Base-by-base conservation (phyloP, 176 grass and related monocot genomes). In the Thalia dealbata region DNA sequence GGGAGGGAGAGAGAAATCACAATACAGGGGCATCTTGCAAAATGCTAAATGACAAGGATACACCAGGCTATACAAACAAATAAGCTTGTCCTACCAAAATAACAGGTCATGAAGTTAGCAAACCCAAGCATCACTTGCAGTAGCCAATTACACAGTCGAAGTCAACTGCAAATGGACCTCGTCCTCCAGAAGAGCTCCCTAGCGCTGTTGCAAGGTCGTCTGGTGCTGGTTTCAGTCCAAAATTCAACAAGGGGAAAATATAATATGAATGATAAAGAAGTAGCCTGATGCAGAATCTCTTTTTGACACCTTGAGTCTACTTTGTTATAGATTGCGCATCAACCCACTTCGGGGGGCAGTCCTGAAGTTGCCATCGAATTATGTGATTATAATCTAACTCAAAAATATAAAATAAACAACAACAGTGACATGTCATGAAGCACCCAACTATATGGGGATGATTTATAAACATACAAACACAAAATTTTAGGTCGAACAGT, bases 251-350 rank as follows among this genome's bases (percentile, higher is more conserved):
- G 46, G 26, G 14, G 26, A 15, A 27, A 7, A 6, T 25, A n/a
- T 2, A 7, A 6, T 25, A n/a, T 2, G 24, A 29, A 19, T 0
- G 22, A 51, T 5, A 52, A 18, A n/a, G 54, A 58, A 43, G 64
- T 22, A 43, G 69, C 23, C 22, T 30, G 69, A 72, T 72, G 69
- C 22, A 72, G 44, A 72, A 29, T 72, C 48, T 29, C 46, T 52
- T 27, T 45, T 72, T 25, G 26, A 72, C 50, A 52, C 14, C 42
- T 50, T 24, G 7, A 3, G 3, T 52, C 51, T 72, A 29, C 44
- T 4, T 92, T 74, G 90, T 86, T 86, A 85, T 77, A 86, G 80
- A 83, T 75, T 99, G 79, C 90, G 95, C 41, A 82, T 81, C 35
- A 81, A 85, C 69, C 87, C 85, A 83, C 83, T 88, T 82, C 83